phyloP scores from a whole-genome alignment of 2,329 filamentous ascomycete species.

The Davidsoniella eucalypti region DNA sequence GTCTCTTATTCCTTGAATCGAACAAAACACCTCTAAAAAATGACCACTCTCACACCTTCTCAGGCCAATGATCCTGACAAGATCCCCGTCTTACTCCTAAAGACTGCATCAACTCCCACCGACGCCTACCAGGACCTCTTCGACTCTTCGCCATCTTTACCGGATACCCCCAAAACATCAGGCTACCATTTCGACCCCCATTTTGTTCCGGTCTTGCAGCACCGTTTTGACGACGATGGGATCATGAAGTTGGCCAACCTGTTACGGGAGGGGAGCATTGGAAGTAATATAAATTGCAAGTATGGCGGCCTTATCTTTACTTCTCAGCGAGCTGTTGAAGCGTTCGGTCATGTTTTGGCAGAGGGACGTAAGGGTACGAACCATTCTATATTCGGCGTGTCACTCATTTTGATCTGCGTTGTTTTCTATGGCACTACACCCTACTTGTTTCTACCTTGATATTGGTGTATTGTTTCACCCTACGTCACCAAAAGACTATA shows the following conservation, averaged over 20 bases:
- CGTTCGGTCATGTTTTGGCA: conserved; percentile 45
- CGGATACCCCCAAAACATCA: not conserved
- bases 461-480: no score
- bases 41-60: no score
- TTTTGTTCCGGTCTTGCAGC: conserved; percentile 65
- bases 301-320: conserved; percentile 76
- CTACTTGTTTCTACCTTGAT: not conserved
- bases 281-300: conserved; percentile 14
- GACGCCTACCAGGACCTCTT: conserved; percentile 62
- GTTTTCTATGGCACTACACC: not conserved
- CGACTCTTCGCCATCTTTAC: conserved; percentile 19
- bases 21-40: no score
- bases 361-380: conserved; percentile 6
- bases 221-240: conserved; percentile 45
- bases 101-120: conserved; percentile 55
- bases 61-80: not conserved
- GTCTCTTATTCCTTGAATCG: no score
- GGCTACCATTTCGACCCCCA: conserved; percentile 38
- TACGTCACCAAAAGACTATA: not conserved
- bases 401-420: not conserved
- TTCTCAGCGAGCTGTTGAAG: conserved; percentile 69
- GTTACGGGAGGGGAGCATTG: conserved; percentile 29
- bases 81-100: conserved; percentile 55
- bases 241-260: conserved; percentile 35
- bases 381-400: not conserved